These are phyloP conservation scores for Tremellales sp. DNA, from an alignment of 1,284 basidiomycete genomes.

Conservation along the genomic window DNA sequence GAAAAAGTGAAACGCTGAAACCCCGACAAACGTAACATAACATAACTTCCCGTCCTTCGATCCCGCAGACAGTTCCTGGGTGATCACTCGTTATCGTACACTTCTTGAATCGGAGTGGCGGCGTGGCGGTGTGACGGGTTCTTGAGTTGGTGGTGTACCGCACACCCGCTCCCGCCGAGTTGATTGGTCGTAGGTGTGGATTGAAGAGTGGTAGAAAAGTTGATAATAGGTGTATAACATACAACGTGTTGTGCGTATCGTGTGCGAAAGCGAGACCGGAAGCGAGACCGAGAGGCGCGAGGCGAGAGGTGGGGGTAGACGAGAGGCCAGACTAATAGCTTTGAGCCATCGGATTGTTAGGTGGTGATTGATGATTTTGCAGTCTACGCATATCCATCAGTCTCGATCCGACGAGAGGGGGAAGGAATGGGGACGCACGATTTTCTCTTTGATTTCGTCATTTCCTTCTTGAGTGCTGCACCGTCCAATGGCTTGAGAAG, in stretches of 20 bases:
- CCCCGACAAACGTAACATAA: too few species aligned
- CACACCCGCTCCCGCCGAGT: too few species aligned
- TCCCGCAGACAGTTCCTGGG: too few species aligned
- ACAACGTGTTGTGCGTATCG: not conserved
- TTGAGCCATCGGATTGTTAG: slow-evolving; percentile 48
- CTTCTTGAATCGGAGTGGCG: too few species aligned
- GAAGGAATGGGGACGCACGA: slow-evolving; percentile 55
- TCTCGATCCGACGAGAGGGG: not conserved
- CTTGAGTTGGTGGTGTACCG: too few species aligned
- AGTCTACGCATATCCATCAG: slow-evolving; percentile 25
- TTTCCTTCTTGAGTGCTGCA: slow-evolving; percentile 92
- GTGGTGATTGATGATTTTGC: slow-evolving; percentile 50
- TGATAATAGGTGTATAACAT: not conserved
- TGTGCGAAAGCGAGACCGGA: not conserved
- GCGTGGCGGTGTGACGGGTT: too few species aligned
- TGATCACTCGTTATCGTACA: too few species aligned
- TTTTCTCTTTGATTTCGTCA: slow-evolving; percentile 98
- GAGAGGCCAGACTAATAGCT: slow-evolving; percentile 38
- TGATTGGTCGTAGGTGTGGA: too few species aligned
- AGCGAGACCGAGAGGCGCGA: not conserved
- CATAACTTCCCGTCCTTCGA: too few species aligned
- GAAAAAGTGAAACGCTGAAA: too few species aligned
- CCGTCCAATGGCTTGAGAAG: slow-evolving; percentile 93
- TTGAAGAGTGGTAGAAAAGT: too few species aligned
- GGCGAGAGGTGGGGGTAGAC: too few species aligned